A percentile compares a stretch with the other conserved stretches of the same genome.
phyloP scores from a whole-genome alignment of 1,139 yeast genomes.

The Yamadazyma taylorii region DNA sequence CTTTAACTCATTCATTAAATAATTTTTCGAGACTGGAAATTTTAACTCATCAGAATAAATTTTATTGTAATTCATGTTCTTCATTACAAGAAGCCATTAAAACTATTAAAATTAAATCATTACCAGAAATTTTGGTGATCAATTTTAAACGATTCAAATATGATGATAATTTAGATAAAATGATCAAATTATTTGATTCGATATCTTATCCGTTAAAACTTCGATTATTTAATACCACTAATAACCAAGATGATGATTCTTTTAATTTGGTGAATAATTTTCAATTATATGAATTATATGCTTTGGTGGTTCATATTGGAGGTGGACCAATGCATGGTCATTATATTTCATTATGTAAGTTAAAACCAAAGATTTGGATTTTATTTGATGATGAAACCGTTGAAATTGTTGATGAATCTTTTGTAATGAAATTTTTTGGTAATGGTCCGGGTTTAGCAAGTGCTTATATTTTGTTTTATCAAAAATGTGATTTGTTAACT shows the following conservation, averaged over 20 bases:
- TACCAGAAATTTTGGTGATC: slow-evolving; percentile 78
- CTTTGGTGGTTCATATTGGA: slow-evolving; percentile 91
- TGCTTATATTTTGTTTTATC: slow-evolving; percentile 84
- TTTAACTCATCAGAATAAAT: slow-evolving; percentile 83
- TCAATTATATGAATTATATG: slow-evolving; percentile 73
- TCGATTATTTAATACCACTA: slow-evolving; percentile 74
- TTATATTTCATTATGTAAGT: slow-evolving; percentile 83
- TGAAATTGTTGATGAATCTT: slow-evolving; percentile 80
- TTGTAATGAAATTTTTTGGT: slow-evolving; percentile 85
- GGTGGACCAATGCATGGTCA: slow-evolving; percentile 99
- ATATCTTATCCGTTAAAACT: slow-evolving; percentile 78
- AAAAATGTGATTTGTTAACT: slow-evolving; percentile 24
- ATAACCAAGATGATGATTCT: slow-evolving; percentile 18
- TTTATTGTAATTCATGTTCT: slow-evolving; percentile 88
- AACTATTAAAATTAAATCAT: slow-evolving; percentile 74
- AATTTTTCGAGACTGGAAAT: slow-evolving; percentile 86
- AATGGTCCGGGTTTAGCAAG: slow-evolving; percentile 87
- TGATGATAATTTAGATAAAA: slow-evolving; percentile 76
- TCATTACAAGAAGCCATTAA: slow-evolving; percentile 94
- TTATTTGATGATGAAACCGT: slow-evolving; percentile 95
- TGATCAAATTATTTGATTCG: slow-evolving; percentile 84
- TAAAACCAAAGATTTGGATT: slow-evolving; percentile 81
- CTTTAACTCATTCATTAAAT: slow-evolving; percentile 69
- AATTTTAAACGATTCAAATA: slow-evolving; percentile 92
- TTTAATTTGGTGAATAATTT: slow-evolving; percentile 27